Evolutionary conservation across 2,329 filamentous ascomycete species (phyloP), one percentile per base, ranked within the genome.

Genomic region (Ophiocordyceps robertsii): DNA sequence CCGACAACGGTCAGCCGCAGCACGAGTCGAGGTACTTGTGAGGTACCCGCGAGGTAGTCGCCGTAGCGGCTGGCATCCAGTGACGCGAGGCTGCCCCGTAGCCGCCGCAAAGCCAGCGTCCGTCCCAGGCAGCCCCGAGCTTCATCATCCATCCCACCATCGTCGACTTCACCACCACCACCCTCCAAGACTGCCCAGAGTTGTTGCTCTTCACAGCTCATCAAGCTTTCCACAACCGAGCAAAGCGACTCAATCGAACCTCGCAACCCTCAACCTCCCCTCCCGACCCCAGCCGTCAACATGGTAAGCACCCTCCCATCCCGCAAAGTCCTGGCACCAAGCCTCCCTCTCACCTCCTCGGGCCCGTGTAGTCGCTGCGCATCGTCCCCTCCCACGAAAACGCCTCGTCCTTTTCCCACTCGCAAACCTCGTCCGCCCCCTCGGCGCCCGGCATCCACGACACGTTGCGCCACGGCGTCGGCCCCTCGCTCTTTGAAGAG

Each of bases 361-460:
- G 12, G 13, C 31, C 31, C n/a, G 2, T 16, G 6, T 41, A 93
- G 85, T 83, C 86, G 58, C 84, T 96, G 75, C 87, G 88, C 68
- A 84, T 98, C 67, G 78, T 86, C 52, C 92, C 92, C 59, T 62
- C 78, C 47, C 64, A 79, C 55, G 59, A 69, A 52, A 77, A 90
- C 70, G 65, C 78, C 54, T 76, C 71, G 52, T 72, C 75, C 59
- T 81, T 77, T 66, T 72, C 70, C 56, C 82, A 84, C 68, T 67
- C 72, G 44, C 63, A 73, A 58, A 74, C 72, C 50, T 73, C 75
- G 53, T 78, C 76, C 43, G 92, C 92, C 4, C 92, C 92, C 53
- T 95, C 90, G 1, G 90, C 88, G 14, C 89, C 89, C 0, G 90
- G 90, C 53, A 73, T 96, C 49, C 89, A 93, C 73, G 92, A 96